Conservation (phyloP, 768 basidiomycete genomes). For the Mycena rebaudengoi region DNA sequence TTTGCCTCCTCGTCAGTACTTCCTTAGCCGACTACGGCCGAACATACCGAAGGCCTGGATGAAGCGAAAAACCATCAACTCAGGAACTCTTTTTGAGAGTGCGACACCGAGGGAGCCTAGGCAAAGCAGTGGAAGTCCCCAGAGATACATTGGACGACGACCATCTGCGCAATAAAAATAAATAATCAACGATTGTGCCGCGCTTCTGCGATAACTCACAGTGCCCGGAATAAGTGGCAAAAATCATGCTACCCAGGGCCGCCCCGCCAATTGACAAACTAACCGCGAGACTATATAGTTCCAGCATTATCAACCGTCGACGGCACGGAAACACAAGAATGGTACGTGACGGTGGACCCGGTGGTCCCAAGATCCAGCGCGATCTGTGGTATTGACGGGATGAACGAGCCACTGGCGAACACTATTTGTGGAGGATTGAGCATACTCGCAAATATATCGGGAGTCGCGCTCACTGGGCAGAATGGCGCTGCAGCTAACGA, state of each 20-base stretch:
- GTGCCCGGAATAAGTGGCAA: constrained; percentile 58
- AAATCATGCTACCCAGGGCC: constrained; percentile 55
- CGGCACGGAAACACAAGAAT: not conserved
- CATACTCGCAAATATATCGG: not conserved
- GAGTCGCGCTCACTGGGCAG: constrained; percentile 56
- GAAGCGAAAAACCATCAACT: constrained; percentile 60
- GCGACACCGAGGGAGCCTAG: constrained; percentile 60
- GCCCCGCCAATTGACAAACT: constrained; percentile 56
- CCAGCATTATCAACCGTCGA: not conserved
- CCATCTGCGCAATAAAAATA: constrained; percentile 50
- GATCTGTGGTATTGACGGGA: constrained; percentile 64
- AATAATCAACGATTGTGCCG: not conserved
- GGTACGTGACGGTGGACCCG: constrained; percentile 51
- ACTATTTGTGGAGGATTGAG: constrained; percentile 38
- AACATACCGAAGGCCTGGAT: constrained; percentile 64
- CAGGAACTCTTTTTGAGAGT: constrained; percentile 38
- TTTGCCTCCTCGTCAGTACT: not conserved
- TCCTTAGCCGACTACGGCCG: constrained; percentile 29
- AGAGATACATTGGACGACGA: constrained; percentile 57
- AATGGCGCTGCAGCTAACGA: constrained; percentile 61
- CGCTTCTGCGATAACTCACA: constrained; percentile 43
- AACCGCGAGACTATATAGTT: constrained; percentile 50
- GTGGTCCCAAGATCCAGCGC: constrained; percentile 56
- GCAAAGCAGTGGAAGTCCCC: constrained; percentile 57
- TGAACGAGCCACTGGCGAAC: constrained; percentile 56